Evolutionary conservation across 1,284 basidiomycete species (phyloP).

Genomic region (Paramarasmius palmivorus): DNA sequence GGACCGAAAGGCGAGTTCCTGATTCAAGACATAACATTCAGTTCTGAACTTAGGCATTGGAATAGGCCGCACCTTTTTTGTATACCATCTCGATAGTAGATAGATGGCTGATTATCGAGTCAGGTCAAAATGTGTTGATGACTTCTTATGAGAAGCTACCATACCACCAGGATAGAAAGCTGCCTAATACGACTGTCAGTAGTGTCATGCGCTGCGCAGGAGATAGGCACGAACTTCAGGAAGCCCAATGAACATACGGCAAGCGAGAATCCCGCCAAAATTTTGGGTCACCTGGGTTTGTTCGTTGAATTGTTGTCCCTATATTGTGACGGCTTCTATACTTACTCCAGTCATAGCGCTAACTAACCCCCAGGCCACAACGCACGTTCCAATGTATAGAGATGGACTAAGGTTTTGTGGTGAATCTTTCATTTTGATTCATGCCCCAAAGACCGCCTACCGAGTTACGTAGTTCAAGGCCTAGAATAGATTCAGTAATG

Average conservation of each 20-base stretch:
- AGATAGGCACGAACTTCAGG: conserved; percentile 44
- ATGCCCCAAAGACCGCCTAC: background rate
- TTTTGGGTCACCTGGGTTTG: conserved; percentile 47
- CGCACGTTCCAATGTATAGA: conserved; percentile 59
- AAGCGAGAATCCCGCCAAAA: conserved; percentile 55
- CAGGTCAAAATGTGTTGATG: background rate
- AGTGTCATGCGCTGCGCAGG: background rate
- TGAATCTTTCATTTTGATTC: no score
- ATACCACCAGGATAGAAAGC: conserved; percentile 61
- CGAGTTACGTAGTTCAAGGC: no score
- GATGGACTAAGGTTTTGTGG: conserved; percentile 47
- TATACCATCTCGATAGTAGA: conserved; percentile 66
- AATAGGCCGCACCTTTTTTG: conserved; percentile 45
- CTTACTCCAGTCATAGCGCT: conserved; percentile 61
- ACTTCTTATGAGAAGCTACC: background rate
- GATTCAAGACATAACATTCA: background rate
- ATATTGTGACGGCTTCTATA: background rate
- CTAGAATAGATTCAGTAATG: no score
- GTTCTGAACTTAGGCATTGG: no score
- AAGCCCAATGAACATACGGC: conserved; percentile 62
- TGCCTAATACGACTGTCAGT: conserved; percentile 33
- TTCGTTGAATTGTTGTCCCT: background rate
- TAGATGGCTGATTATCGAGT: conserved; percentile 56
- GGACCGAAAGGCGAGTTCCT: conserved; percentile 70
- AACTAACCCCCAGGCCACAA: conserved; percentile 61